A percentile compares a stretch with the other conserved stretches of the same genome.
These are phyloP conservation scores for Omphalea diandra DNA, from an alignment of 441 rosid species.

Conservation along the genomic window DNA sequence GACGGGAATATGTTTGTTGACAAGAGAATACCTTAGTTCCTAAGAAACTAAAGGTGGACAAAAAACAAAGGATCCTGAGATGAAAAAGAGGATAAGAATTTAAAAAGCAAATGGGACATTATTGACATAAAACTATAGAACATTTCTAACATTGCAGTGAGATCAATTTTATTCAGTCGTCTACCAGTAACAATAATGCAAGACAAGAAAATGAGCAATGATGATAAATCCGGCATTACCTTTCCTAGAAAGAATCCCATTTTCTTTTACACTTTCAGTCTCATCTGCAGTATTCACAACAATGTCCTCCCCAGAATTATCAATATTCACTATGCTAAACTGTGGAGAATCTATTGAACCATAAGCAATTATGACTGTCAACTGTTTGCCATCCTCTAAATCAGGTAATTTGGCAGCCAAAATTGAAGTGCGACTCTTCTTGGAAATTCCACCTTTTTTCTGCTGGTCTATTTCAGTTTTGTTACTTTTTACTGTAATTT, in stretches of 20 bases:
- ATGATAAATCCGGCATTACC: slow-evolving; percentile 22
- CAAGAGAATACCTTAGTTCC: neutral
- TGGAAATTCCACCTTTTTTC: slow-evolving; percentile 24
- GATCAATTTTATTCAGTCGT: neutral
- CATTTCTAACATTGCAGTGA: neutral
- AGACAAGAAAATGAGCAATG: neutral
- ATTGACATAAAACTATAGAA: neutral
- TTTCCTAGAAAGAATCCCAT: slow-evolving; percentile 18
- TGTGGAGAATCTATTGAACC: slow-evolving; percentile 40
- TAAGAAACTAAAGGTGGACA: neutral
- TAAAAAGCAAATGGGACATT: too few species aligned
- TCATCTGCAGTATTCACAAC: slow-evolving; percentile 31
- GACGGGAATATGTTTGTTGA: neutral
- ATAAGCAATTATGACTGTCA: slow-evolving; percentile 33
- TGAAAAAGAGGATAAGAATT: neutral
- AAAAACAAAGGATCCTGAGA: neutral
- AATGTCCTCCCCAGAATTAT: slow-evolving; percentile 32
- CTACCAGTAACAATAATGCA: neutral
- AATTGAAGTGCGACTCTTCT: slow-evolving; percentile 33
- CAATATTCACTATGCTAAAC: slow-evolving; percentile 30
- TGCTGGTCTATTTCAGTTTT: slow-evolving; percentile 23
- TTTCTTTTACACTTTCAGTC: slow-evolving; percentile 24
- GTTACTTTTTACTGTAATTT: slow-evolving; percentile 35
- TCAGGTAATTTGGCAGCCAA: slow-evolving; percentile 36
- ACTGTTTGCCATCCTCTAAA: slow-evolving; percentile 20